phyloP scores from a whole-genome alignment of 306 rosid species.

The Dalbergia oliveri region DNA sequence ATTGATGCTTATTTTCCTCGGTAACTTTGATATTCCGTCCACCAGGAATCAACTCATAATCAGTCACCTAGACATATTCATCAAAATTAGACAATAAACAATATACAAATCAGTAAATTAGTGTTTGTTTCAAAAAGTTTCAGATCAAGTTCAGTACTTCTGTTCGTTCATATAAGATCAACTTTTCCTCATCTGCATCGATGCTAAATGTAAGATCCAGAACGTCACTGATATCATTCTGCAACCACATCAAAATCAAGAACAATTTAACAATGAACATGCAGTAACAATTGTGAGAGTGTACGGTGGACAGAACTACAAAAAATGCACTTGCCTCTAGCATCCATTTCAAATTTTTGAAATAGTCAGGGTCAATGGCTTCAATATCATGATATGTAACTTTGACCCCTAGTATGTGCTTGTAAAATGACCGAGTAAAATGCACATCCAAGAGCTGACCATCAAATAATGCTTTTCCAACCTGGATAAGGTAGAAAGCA shows the following conservation, averaged over 20 bases:
- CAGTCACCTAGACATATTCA: constrained; percentile 79
- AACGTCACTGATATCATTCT: constrained; percentile 90
- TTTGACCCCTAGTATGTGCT: constrained; percentile 93
- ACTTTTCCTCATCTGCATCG: constrained; percentile 97
- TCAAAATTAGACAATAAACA: constrained; percentile 37
- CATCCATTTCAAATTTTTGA: constrained; percentile 97
- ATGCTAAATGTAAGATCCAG: constrained; percentile 96
- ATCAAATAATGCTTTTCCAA: constrained; percentile 96
- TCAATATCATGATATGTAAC: constrained; percentile 99
- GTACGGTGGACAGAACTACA: constrained; percentile 53
- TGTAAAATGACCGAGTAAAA: constrained; percentile 98
- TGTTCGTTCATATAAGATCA: constrained; percentile 87
- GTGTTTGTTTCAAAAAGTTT: no score
- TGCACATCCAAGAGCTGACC: constrained; percentile 99
- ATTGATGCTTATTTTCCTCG: constrained; percentile 93
- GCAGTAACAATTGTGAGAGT: not conserved
- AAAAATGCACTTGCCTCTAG: constrained; percentile 71
- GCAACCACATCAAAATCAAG: constrained; percentile 47
- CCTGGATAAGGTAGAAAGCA: constrained; percentile 62
- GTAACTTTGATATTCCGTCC: constrained; percentile 97
- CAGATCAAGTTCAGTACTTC: constrained; percentile 63
- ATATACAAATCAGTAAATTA: not conserved
- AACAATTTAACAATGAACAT: constrained; percentile 36
- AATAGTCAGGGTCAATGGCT: constrained; percentile 98
- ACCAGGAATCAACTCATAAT: constrained; percentile 93